A percentile compares a stretch with the other conserved stretches of the same genome.
phyloP scores from a whole-genome alignment of 257 asterid species.

The Linaria vulgaris region DNA sequence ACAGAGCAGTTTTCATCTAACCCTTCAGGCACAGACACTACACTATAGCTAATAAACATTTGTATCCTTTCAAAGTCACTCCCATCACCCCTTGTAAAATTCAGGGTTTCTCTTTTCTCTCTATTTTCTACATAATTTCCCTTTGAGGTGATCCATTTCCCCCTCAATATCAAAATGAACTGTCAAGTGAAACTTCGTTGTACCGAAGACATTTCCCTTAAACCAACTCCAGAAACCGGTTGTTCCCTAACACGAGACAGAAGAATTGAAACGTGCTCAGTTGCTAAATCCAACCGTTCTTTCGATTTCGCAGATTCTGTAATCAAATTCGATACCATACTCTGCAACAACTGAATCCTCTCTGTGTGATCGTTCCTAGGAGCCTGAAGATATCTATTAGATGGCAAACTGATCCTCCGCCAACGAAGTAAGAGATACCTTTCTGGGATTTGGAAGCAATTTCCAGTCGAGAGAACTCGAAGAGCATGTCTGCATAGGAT shows the following conservation, averaged over 20 bases:
- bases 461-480: slow-evolving; percentile 86
- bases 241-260: slow-evolving; percentile 69
- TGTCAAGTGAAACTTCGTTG: slow-evolving; percentile 38
- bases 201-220: slow-evolving; percentile 47
- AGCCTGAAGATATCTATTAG: slow-evolving; percentile 41
- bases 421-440: slow-evolving; percentile 72
- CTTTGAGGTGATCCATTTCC: too few relatives aligned
- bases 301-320: slow-evolving; percentile 73
- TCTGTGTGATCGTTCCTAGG: slow-evolving; percentile 54
- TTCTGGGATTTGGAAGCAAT: slow-evolving; percentile 94
- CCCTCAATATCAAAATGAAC: not conserved
- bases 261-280: slow-evolving; percentile 68
- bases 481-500: slow-evolving; percentile 91
- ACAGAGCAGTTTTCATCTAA: too few relatives aligned
- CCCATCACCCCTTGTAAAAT: too few relatives aligned
- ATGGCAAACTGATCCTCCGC: slow-evolving; percentile 59
- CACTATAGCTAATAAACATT: too few relatives aligned
- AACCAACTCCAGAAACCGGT: slow-evolving; percentile 51
- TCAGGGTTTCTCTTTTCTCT: too few relatives aligned
- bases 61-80: too few relatives aligned
- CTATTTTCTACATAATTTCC: too few relatives aligned
- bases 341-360: slow-evolving; percentile 74
- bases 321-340: slow-evolving; percentile 67
- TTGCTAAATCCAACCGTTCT: slow-evolving; percentile 78
- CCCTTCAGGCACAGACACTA: too few relatives aligned